Percentiles rank a stretch among this genome's conserved stretches.
Conservation (phyloP, 169 alveolate species). For the Babesia divergens region DNA sequence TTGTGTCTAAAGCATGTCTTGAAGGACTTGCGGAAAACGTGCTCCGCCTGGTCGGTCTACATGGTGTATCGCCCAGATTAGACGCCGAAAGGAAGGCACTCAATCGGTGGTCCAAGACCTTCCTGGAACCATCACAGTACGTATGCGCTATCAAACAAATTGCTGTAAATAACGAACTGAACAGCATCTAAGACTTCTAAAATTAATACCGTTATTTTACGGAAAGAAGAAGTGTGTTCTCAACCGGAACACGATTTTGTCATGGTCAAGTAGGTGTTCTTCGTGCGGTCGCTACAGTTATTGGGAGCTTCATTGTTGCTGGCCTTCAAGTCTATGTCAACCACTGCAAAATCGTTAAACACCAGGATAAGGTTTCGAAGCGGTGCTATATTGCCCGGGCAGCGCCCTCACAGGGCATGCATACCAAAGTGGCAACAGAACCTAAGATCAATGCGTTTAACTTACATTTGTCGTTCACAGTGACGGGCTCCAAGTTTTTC, state of each 20-base stretch:
- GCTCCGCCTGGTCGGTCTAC: neutral
- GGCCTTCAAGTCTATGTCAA: constrained; percentile 58
- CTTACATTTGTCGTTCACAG: constrained; percentile 61
- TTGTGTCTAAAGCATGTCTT: neutral
- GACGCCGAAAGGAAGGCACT: constrained; percentile 29
- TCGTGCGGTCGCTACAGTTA: constrained; percentile 31
- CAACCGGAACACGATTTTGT: constrained; percentile 12
- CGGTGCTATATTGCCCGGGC: neutral
- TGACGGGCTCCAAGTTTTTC: constrained; percentile 55
- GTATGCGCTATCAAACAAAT: neutral
- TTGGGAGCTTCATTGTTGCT: constrained; percentile 29
- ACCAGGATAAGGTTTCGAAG: neutral
- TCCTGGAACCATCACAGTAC: neutral
- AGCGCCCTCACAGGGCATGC: neutral
- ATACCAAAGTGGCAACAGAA: neutral
- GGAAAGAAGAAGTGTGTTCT: neutral
- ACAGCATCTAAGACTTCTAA: constrained; percentile 13
- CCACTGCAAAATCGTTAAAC: constrained; percentile 36
- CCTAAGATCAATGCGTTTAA: neutral
- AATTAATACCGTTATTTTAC: neutral
- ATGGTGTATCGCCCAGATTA: neutral
- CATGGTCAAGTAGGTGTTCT: constrained; percentile 30
- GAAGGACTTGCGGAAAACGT: neutral
- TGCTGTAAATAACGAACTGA: neutral
- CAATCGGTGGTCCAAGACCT: neutral